Percentiles rank a stretch among this genome's conserved stretches.
Conservation (phyloP, 495 filamentous ascomycete species). For the Daldinia grandis region DNA sequence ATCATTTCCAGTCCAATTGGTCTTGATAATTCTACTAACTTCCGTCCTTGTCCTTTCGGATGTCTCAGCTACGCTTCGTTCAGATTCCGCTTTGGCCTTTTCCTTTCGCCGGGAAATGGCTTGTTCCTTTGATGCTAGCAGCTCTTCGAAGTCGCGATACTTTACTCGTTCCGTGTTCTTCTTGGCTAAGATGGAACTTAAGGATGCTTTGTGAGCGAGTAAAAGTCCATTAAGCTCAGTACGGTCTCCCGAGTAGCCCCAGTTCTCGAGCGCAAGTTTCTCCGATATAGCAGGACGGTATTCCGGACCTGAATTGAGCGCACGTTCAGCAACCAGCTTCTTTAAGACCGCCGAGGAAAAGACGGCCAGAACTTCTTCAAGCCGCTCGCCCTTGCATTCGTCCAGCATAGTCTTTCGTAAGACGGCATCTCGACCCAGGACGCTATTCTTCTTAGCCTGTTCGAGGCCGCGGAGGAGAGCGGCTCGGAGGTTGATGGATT, state of each 20-base stretch:
- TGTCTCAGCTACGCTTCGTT: slow-evolving; percentile 35
- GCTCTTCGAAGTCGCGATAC: slow-evolving; percentile 65
- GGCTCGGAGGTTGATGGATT: slow-evolving; percentile 86
- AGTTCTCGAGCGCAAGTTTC: slow-evolving; percentile 67
- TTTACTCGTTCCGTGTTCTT: slow-evolving; percentile 63
- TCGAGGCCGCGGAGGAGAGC: slow-evolving; percentile 81
- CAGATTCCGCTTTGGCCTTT: slow-evolving; percentile 44
- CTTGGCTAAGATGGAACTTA: slow-evolving; percentile 60
- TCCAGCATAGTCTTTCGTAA: slow-evolving; percentile 91
- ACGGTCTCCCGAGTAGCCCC: slow-evolving; percentile 67
- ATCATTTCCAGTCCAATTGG: slow-evolving; percentile 78
- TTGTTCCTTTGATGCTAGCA: slow-evolving; percentile 62
- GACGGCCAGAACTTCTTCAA: slow-evolving; percentile 78
- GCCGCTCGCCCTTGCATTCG: slow-evolving; percentile 84
- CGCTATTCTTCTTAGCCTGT: slow-evolving; percentile 84
- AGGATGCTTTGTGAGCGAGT: slow-evolving; percentile 73
- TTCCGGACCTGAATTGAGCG: slow-evolving; percentile 44
- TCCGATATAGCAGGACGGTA: slow-evolving; percentile 59
- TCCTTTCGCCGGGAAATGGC: slow-evolving; percentile 54
- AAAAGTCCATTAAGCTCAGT: slow-evolving; percentile 70
- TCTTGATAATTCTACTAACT: slow-evolving; percentile 62
- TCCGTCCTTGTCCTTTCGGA: slow-evolving; percentile 52
- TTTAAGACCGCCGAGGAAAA: slow-evolving; percentile 85
- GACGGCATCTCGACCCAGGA: slow-evolving; percentile 77
- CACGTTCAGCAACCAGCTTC: slow-evolving; percentile 64